Evolutionary conservation across 495 filamentous ascomycete species (phyloP).

Genomic region (Penicillium bovifimosum): DNA sequence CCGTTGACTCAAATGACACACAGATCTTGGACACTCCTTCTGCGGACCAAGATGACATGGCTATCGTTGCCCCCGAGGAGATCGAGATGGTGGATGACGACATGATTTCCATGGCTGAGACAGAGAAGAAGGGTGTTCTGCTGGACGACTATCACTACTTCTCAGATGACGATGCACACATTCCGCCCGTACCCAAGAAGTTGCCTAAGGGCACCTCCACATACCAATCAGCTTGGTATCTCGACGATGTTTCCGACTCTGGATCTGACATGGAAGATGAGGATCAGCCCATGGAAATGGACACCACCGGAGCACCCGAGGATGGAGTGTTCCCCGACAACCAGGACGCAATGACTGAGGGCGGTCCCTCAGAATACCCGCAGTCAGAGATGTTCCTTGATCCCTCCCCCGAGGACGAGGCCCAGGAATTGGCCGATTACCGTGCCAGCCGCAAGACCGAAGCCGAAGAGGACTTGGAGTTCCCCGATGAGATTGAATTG

Average conservation of each 20-base stretch:
- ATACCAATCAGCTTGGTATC: slow-evolving; percentile 91
- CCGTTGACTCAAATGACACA: slow-evolving; percentile 51
- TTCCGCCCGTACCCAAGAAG: slow-evolving; percentile 59
- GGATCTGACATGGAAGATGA: slow-evolving; percentile 78
- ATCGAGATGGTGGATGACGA: slow-evolving; percentile 68
- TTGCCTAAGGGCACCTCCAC: slow-evolving; percentile 86
- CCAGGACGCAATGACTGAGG: slow-evolving; percentile 66
- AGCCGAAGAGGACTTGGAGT: slow-evolving; percentile 83
- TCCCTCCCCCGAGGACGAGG: slow-evolving; percentile 81
- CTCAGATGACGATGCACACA: slow-evolving; percentile 75
- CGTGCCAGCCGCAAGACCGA: slow-evolving; percentile 69
- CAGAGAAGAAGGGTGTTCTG: slow-evolving; percentile 69
- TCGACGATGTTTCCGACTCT: slow-evolving; percentile 81
- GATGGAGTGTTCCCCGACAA: slow-evolving; percentile 75
- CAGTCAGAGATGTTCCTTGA: slow-evolving; percentile 90
- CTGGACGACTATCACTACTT: slow-evolving; percentile 98
- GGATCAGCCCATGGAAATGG: slow-evolving; percentile 45
- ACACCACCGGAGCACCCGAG: slow-evolving; percentile 54
- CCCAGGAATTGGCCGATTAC: slow-evolving; percentile 70
- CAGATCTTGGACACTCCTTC: slow-evolving; percentile 62
- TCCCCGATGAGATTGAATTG: slow-evolving; percentile 95
- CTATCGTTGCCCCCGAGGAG: slow-evolving; percentile 78
- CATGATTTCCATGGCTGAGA: slow-evolving; percentile 50
- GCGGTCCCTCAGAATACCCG: slow-evolving; percentile 74
- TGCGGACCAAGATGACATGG: slow-evolving; percentile 74